Evolutionary conservation across 2,329 filamentous ascomycete species (phyloP).

Genomic region (Fusarium coffeatum): DNA sequence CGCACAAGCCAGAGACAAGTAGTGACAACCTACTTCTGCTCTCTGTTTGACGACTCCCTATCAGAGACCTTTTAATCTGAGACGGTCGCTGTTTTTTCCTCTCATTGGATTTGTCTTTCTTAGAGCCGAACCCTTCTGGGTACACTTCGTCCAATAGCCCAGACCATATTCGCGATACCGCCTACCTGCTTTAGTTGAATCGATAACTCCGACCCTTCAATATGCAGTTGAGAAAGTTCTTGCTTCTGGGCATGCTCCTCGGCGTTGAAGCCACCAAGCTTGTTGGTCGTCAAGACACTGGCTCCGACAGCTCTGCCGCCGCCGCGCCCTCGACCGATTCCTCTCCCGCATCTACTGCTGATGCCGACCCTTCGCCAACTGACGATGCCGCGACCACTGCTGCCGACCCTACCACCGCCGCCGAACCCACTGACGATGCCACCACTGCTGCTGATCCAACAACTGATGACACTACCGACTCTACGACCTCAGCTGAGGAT

Average conservation of each 20-base stretch:
- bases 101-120: conserved; percentile 34
- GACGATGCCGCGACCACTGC: conserved; percentile 14
- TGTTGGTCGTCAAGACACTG: conserved; percentile 31
- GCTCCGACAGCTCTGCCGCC: conserved; percentile 3
- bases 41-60: conserved; percentile 20
- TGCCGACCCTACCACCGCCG: conserved; percentile 22
- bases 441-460: conserved; percentile 9
- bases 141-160: conserved; percentile 18
- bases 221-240: conserved; percentile 44
- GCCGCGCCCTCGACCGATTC: not conserved
- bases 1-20: conserved; percentile 34
- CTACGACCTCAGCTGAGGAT: conserved; percentile 35
- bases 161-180: conserved; percentile 12
- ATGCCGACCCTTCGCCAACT: conserved; percentile 8
- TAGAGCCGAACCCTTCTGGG: conserved; percentile 29
- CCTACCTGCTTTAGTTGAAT: conserved; percentile 29
- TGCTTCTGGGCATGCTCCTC: conserved; percentile 43
- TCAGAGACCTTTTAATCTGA: conserved; percentile 29
- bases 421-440: conserved; percentile 12
- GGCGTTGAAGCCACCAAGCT: conserved; percentile 41
- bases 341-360: conserved; percentile 15
- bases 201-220: conserved; percentile 22
- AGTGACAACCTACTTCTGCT: conserved; percentile 26
- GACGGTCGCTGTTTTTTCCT: conserved; percentile 34
- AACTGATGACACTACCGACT: not conserved